Base-by-base conservation (phyloP, 2,329 filamentous ascomycete genomes). In the Chaetomium globosum region DNA sequence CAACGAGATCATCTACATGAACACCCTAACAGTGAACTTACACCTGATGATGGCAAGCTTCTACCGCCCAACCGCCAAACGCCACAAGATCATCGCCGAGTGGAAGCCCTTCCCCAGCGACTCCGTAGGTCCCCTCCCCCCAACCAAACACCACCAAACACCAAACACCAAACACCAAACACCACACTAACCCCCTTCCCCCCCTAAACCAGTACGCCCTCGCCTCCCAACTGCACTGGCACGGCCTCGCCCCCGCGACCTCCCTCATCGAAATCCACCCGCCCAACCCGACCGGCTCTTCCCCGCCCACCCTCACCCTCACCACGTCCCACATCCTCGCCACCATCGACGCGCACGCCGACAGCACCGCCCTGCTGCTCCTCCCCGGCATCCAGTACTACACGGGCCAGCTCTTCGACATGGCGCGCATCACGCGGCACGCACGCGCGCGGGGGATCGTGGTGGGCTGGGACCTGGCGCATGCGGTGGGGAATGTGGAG, bases 351-450 rank as follows among this genome's bases (percentile, higher is more conserved):
- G 79, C 87, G 65, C 88, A 97, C 73, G 90, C 89, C 54, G 82
- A 86, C 0, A 85, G 85, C 6, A 88, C 91, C 0, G 91, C 92
- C 1, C 78, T 97, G 9, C 79, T 97, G 0, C 84, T 97, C 4
- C 85, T 97, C 0, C 92, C 93, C 0, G 93, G 91, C 10, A 89
- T 97, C 51, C 93, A 97, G 75, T 97, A 93, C 80, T 97, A 96
- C 79, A 95, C 90, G 0, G 93, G 93, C 62, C 93, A 97, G 75
- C 86, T 90, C 64, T 90, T 97, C 71, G 92, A 97, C 76, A 93
- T 97, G 4, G 78, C 86, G 52, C 82, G 79, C 52, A 97, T 97
- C 75, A 97, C 93, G 0, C 83, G 83, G 1, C 84, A 93, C 77
- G 93, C 93, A 0, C 89, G 89, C 69, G 81, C 81, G 0, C 85